phyloP scores from a whole-genome alignment of 441 rosid genomes.

The Eutrema salsugineum region DNA sequence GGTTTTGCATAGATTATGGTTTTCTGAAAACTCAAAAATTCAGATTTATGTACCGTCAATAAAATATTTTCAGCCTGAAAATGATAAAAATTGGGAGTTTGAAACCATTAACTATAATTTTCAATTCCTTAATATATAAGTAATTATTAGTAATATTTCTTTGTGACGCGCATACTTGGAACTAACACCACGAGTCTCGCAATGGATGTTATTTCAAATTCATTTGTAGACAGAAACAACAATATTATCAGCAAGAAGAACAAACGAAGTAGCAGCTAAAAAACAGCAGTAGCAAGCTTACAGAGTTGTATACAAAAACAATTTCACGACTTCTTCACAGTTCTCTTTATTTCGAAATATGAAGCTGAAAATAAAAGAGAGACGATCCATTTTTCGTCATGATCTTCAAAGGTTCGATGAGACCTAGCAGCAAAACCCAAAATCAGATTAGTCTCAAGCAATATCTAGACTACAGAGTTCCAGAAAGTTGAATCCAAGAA shows the following conservation, averaged over 20 bases:
- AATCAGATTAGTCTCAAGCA: neutral
- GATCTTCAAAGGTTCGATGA: slow-evolving; percentile 16
- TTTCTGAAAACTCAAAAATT: neutral
- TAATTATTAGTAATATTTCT: neutral
- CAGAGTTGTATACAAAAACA: slow-evolving; percentile 24
- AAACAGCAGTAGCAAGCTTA: slow-evolving; percentile 8
- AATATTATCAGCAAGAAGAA: neutral
- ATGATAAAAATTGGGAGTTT: neutral
- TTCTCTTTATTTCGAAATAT: slow-evolving; percentile 25
- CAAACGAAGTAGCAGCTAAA: neutral
- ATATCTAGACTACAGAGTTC: neutral
- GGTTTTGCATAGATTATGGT: neutral
- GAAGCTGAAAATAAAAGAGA: slow-evolving; percentile 17
- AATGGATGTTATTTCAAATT: neutral
- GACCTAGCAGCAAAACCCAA: slow-evolving; percentile 19
- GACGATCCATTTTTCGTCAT: slow-evolving; percentile 20
- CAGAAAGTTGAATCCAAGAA: neutral
- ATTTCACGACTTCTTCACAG: slow-evolving; percentile 12
- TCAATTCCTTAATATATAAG: neutral
- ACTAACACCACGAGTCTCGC: neutral
- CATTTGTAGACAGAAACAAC: slow-evolving; percentile 1
- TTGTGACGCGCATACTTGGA: neutral
- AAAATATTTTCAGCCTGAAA: too few relatives aligned
- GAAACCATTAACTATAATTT: neutral
- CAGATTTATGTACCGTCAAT: too few relatives aligned